Conservation (phyloP, 2,329 filamentous ascomycete species). For the Phyllosticta paracitricarpa region DNA sequence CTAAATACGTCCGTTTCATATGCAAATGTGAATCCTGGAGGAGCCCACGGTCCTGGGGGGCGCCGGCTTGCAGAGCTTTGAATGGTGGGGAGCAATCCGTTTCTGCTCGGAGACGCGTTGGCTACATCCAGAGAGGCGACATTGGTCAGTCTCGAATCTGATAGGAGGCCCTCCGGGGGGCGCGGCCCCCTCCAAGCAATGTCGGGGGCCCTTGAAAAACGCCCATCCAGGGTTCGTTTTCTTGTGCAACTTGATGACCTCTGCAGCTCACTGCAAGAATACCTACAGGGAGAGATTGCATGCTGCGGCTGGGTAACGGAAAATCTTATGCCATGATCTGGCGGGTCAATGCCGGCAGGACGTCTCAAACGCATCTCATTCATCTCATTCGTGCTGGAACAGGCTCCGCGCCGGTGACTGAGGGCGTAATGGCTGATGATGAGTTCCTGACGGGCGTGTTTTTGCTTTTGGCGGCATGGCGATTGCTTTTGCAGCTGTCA, state of each 20-base stretch:
- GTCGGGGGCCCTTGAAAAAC: conserved; percentile 5
- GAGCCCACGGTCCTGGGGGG: neutral
- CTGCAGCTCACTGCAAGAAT: conserved; percentile 9
- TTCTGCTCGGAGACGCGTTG: conserved; percentile 4
- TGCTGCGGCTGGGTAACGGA: neutral
- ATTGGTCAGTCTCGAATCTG: conserved; percentile 8
- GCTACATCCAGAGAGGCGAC: neutral
- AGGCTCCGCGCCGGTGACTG: neutral
- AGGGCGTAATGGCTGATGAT: neutral
- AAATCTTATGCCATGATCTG: conserved; percentile 2
- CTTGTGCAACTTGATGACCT: conserved; percentile 6
- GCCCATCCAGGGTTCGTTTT: conserved; percentile 6
- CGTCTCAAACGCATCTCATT: neutral
- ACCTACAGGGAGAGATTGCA: neutral
- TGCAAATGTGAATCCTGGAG: neutral
- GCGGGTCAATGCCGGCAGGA: neutral
- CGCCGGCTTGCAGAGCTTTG: conserved; percentile 2
- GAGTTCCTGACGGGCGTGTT: neutral
- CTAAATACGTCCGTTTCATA: neutral
- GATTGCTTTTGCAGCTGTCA: neutral
- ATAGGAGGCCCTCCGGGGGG: conserved; percentile 2
- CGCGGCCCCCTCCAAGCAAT: neutral
- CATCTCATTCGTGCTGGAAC: neutral
- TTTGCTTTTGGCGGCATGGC: neutral
- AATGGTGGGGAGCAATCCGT: conserved; percentile 3